These are phyloP conservation scores for Carex scoparia DNA, from an alignment of 176 grass and related monocot species.

Conservation along the genomic window DNA sequence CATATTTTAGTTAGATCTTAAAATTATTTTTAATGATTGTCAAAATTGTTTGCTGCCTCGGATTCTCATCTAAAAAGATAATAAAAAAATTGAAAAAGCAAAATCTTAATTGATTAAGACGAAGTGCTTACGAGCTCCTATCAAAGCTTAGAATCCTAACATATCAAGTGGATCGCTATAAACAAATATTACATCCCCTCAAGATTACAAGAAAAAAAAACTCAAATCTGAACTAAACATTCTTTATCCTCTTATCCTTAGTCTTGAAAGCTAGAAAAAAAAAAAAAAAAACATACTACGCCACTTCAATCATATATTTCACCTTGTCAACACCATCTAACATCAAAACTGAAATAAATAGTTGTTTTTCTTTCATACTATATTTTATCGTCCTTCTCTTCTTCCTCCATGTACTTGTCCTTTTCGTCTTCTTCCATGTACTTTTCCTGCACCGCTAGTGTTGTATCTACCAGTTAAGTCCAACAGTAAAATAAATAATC, in stretches of 20 bases:
- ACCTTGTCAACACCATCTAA: background rate
- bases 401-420: background rate
- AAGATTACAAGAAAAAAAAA: constrained; percentile 3
- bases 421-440: constrained; percentile 78
- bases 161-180: background rate
- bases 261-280: background rate
- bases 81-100: background rate
- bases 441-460: constrained; percentile 88
- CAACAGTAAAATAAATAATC: constrained; percentile 18
- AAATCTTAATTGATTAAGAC: background rate
- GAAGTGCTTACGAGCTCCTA: background rate
- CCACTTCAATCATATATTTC: background rate
- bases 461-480: constrained; percentile 63
- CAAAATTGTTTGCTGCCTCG: background rate
- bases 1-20: background rate
- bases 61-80: background rate
- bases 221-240: background rate
- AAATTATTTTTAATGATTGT: background rate
- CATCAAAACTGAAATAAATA: background rate
- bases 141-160: background rate
- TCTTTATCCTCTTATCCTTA: background rate
- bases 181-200: background rate
- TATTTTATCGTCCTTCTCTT: constrained; percentile 31
- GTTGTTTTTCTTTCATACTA: background rate
- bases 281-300: background rate